These are phyloP conservation scores for Mediolabrus comicus DNA, from an alignment of 108 stramenopile species.

Conservation along the genomic window DNA sequence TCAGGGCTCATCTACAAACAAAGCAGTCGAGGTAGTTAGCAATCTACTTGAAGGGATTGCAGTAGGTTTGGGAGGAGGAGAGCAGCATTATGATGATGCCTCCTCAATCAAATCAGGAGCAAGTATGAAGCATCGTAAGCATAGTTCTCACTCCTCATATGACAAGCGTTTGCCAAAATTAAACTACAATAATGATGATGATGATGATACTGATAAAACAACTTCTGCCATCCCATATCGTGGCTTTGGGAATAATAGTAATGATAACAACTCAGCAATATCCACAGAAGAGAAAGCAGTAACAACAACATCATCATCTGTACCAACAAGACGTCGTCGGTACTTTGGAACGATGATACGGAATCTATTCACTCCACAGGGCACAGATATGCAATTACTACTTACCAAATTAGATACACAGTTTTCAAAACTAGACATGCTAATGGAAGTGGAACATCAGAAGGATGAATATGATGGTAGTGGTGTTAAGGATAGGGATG, in stretches of 20 bases:
- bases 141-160: too few relatives aligned
- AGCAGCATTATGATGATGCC: too few relatives aligned
- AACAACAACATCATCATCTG: not conserved
- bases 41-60: too few relatives aligned
- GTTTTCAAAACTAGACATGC: slow-evolving; percentile 8
- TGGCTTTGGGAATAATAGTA: not conserved
- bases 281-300: not conserved
- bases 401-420: slow-evolving; percentile 37
- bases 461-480: slow-evolving; percentile 16
- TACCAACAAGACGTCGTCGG: not conserved
- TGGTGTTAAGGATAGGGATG: slow-evolving; percentile 7
- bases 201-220: too few relatives aligned
- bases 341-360: slow-evolving; percentile 11
- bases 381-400: slow-evolving; percentile 25
- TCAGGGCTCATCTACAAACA: too few relatives aligned
- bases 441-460: slow-evolving; percentile 15
- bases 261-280: not conserved
- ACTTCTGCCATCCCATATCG: not conserved
- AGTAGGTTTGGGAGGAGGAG: too few relatives aligned
- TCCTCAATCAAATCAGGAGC: too few relatives aligned
- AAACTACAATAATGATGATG: not conserved
- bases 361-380: slow-evolving; percentile 26
- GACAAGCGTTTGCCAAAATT: not conserved
- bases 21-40: not conserved
- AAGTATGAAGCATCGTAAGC: too few relatives aligned